These are phyloP conservation scores for Aspergillus luchuensis DNA, from an alignment of 2,329 filamentous ascomycete species.

Conservation along the genomic window DNA sequence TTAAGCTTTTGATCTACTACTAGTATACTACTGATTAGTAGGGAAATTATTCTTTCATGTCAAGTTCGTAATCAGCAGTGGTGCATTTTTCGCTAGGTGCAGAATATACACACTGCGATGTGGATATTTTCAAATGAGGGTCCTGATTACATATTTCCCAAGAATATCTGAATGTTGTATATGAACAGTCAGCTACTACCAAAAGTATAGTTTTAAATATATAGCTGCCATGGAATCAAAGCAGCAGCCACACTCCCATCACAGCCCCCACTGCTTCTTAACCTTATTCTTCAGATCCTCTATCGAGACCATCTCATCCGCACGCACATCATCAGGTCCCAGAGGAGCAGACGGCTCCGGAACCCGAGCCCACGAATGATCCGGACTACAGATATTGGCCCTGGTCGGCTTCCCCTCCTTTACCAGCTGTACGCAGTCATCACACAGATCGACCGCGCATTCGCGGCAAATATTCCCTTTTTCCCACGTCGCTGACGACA, in stretches of 20 bases:
- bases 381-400: not conserved
- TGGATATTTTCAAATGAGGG: no score
- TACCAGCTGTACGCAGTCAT: not conserved
- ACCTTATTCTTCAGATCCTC: not conserved
- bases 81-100: not conserved
- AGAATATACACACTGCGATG: not conserved
- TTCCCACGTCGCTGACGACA: not conserved
- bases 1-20: no score
- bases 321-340: not conserved
- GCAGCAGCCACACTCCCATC: not conserved
- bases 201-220: no score
- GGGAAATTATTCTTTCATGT: no score
- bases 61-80: not conserved
- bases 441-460: not conserved
- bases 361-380: not conserved
- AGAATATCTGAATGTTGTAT: no score
- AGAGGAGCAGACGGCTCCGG: not conserved
- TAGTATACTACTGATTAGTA: no score
- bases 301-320: not conserved
- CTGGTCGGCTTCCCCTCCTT: not conserved
- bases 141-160: no score
- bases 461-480: not conserved
- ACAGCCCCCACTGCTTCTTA: not conserved
- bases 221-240: not conserved
- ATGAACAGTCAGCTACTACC: no score